Conservation (phyloP, 257 asterid species). For the Vinca minor region DNA sequence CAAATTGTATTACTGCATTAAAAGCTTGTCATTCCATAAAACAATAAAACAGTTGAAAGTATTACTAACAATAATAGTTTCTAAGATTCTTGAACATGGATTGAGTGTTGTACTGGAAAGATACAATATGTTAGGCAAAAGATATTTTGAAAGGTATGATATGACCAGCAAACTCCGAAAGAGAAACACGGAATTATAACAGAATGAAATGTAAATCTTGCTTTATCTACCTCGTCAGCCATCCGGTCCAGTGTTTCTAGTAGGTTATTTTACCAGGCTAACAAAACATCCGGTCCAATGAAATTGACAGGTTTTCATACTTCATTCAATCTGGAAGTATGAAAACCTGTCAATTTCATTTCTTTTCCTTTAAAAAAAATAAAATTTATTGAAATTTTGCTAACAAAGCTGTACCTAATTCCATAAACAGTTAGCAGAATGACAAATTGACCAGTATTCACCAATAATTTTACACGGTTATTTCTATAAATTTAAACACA, state of each 20-base stretch:
- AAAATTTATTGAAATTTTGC: neutral
- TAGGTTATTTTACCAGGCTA: too few relatives aligned
- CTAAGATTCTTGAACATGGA: too few relatives aligned
- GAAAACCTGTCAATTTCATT: neutral
- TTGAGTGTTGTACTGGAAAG: neutral
- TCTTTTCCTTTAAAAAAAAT: neutral
- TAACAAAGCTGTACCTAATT: neutral
- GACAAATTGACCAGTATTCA: too few relatives aligned
- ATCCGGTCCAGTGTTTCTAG: too few relatives aligned
- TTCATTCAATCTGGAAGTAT: neutral
- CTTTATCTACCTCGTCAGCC: too few relatives aligned
- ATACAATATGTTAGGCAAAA: neutral
- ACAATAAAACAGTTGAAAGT: too few relatives aligned
- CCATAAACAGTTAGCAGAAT: too few relatives aligned
- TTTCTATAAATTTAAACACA: neutral
- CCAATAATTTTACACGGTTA: neutral
- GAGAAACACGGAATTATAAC: too few relatives aligned
- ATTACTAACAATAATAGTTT: too few relatives aligned
- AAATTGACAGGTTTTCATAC: neutral
- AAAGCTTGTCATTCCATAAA: neutral
- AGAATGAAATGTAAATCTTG: too few relatives aligned
- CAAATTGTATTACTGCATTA: neutral
- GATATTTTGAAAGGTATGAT: too few relatives aligned
- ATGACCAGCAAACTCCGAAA: too few relatives aligned
- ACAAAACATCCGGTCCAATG: neutral